These are phyloP conservation scores for Achlya hypogyna DNA, from an alignment of 352 stramenopile genomes.

Conservation along the genomic window DNA sequence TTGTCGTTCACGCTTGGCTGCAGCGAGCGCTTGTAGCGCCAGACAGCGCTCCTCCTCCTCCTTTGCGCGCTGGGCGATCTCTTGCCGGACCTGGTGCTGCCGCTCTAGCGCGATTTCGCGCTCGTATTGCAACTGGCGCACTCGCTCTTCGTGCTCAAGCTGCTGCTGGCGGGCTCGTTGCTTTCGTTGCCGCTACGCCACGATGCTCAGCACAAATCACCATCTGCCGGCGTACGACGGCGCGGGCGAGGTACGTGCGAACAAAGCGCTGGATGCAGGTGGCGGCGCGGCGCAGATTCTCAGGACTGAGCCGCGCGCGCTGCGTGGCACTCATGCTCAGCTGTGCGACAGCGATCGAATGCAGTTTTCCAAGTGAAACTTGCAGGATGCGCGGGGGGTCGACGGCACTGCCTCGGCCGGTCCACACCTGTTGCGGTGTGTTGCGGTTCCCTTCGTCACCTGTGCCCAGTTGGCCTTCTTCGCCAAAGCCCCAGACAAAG, in stretches of 20 bases:
- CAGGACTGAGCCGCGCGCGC: background rate
- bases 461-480: conserved; percentile 8
- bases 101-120: background rate
- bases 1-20: background rate
- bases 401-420: background rate
- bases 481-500: conserved; percentile 12
- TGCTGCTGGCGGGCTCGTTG: no score
- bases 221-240: background rate
- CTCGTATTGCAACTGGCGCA: background rate
- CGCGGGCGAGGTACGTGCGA: background rate
- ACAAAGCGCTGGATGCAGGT: conserved; percentile 2
- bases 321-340: background rate
- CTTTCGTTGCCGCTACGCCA: no score
- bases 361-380: conserved; percentile 5
- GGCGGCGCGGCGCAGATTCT: background rate
- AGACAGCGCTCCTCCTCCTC: background rate
- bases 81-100: background rate
- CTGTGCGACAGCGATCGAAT: background rate
- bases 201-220: no score
- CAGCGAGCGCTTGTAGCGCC: background rate
- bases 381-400: background rate
- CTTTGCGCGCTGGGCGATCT: background rate
- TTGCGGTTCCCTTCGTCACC: conserved; percentile 12
- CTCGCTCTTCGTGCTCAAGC: no score
- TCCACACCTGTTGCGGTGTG: background rate